Evolutionary conservation across 345 rosid species (phyloP).

Genomic region (Limnanthes douglasii): DNA sequence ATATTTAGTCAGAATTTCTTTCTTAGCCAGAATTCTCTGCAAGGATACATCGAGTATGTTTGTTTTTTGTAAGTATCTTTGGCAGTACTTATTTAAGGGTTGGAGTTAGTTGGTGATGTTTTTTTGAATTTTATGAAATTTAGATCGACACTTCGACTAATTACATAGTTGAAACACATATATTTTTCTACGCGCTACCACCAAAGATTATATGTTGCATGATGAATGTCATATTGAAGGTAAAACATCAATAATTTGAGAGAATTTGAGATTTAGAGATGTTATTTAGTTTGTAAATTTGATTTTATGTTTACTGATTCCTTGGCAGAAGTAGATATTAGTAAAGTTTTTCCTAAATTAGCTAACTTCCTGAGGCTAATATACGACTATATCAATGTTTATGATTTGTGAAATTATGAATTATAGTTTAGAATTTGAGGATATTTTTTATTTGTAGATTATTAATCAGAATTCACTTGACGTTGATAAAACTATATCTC

Average conservation of each 20-base stretch:
- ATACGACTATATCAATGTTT: slow-evolving; percentile 13
- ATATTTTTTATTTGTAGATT: too few species aligned
- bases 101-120: neutral
- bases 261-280: neutral
- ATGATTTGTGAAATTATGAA: neutral
- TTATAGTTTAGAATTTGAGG: neutral
- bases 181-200: slow-evolving; percentile 60
- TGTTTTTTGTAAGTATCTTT: neutral
- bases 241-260: neutral
- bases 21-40: too few species aligned
- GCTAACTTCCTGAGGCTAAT: slow-evolving; percentile 40
- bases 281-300: neutral
- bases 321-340: slow-evolving; percentile 78
- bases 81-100: neutral
- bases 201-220: slow-evolving; percentile 63
- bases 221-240: slow-evolving; percentile 56
- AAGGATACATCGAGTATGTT: slow-evolving; percentile 93
- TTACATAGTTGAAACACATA: slow-evolving; percentile 59
- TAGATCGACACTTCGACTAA: slow-evolving; percentile 81
- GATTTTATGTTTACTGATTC: neutral
- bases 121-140: neutral
- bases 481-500: too few species aligned
- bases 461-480: too few species aligned
- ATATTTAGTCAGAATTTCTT: too few species aligned
- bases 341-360: slow-evolving; percentile 73